phyloP scores from a whole-genome alignment of 306 rosid species.

The cucumber (Cucumis sativus) region DNA sequence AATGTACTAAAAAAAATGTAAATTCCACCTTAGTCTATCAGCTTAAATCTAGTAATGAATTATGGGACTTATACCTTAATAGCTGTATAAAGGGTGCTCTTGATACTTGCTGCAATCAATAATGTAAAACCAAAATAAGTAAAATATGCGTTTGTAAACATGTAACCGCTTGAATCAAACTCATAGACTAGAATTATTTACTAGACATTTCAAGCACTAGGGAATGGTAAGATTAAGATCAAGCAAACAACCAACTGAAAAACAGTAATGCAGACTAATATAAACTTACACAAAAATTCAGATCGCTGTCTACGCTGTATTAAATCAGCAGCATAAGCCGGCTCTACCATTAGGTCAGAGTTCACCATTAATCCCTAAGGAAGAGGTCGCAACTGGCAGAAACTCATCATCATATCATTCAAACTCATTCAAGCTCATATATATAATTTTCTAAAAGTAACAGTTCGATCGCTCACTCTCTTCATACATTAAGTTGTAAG shows the following conservation, averaged over 20 bases:
- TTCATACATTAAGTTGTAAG: neutral
- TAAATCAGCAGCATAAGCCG: constrained; percentile 82
- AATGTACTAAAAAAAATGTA: neutral
- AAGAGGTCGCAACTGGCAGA: constrained; percentile 43
- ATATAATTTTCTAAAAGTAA: neutral
- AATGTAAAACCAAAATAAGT: constrained; percentile 18
- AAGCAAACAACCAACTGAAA: neutral
- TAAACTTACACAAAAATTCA: constrained; percentile 62
- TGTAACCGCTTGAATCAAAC: neutral
- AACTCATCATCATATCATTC: constrained; percentile 68
- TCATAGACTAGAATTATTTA: neutral
- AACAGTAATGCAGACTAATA: neutral
- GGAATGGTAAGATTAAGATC: neutral
- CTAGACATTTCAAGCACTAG: neutral
- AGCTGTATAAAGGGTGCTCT: constrained; percentile 45
- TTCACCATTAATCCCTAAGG: constrained; percentile 57
- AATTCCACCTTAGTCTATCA: neutral
- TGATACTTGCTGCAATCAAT: constrained; percentile 45
- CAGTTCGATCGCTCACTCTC: neutral
- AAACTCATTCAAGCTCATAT: constrained; percentile 6
- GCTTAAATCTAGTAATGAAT: neutral
- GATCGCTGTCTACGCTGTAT: constrained; percentile 85
- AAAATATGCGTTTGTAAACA: constrained; percentile 7
- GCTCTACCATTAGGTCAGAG: constrained; percentile 37
- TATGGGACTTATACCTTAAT: constrained; percentile 37